These are phyloP conservation scores for Adansonia madagascariensis DNA, from an alignment of 441 rosid species.

Conservation along the genomic window DNA sequence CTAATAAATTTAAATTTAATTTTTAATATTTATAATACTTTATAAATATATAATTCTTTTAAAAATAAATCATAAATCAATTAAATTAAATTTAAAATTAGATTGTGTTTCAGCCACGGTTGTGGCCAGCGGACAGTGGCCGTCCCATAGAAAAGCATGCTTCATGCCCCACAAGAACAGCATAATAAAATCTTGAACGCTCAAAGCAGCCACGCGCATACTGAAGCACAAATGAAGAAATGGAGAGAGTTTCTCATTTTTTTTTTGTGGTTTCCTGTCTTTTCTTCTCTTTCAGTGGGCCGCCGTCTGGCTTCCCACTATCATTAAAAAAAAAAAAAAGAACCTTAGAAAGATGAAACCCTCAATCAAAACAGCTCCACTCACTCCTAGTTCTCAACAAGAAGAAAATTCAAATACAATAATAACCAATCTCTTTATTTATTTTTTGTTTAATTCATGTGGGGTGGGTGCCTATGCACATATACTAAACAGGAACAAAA, in stretches of 20 bases:
- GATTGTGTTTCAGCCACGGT: too few species aligned
- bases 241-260: not conserved
- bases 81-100: too few species aligned
- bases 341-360: conserved; percentile 35
- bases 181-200: not conserved
- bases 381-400: conserved; percentile 24
- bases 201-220: not conserved
- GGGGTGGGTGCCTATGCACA: conserved; percentile 14
- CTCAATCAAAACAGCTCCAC: conserved; percentile 46
- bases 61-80: too few species aligned
- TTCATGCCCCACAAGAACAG: too few species aligned
- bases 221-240: not conserved
- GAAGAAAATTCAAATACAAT: conserved; percentile 27
- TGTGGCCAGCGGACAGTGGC: too few species aligned
- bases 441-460: not conserved
- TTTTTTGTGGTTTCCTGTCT: too few species aligned
- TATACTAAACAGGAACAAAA: conserved; percentile 72
- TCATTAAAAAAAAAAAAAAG: conserved; percentile 33
- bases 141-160: too few species aligned
- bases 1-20: too few species aligned
- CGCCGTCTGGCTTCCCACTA: conserved; percentile 73
- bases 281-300: conserved; percentile 40
- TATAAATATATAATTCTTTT: too few species aligned
- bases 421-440: conserved; percentile 19
- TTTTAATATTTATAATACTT: too few species aligned